These are phyloP conservation scores for Anisodus acutangulus DNA, from an alignment of 257 asterid species.

Conservation along the genomic window DNA sequence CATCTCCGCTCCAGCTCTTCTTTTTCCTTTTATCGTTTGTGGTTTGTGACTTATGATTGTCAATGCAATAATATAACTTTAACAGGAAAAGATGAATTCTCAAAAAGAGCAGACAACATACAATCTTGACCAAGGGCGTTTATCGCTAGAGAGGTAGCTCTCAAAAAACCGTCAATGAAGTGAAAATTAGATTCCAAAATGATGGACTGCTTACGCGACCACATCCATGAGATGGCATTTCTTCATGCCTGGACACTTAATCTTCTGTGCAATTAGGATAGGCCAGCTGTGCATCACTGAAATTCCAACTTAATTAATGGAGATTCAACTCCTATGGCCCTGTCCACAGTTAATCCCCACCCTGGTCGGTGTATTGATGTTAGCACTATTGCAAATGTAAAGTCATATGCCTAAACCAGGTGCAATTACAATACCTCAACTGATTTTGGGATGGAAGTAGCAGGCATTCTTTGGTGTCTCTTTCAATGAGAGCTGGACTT, in stretches of 20 bases:
- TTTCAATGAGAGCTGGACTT: slow-evolving; percentile 24
- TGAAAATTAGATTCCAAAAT: slow-evolving; percentile 8
- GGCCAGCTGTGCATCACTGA: slow-evolving; percentile 39
- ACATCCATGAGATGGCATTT: slow-evolving; percentile 23
- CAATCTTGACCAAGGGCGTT: slow-evolving; percentile 41
- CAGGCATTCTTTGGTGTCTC: slow-evolving; percentile 26
- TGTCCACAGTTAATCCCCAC: slow-evolving; percentile 35
- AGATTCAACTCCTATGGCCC: slow-evolving; percentile 41
- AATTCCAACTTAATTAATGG: slow-evolving; percentile 37
- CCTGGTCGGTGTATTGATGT: slow-evolving; percentile 22
- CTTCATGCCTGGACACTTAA: slow-evolving; percentile 38
- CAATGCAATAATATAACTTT: slow-evolving; percentile 21
- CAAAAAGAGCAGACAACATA: slow-evolving; percentile 41
- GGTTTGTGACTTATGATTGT: slow-evolving; percentile 2
- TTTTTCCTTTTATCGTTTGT: slow-evolving; percentile 17
- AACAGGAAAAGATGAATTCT: slow-evolving; percentile 49
- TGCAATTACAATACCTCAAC: slow-evolving; percentile 18
- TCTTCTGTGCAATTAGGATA: slow-evolving; percentile 48
- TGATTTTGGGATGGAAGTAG: slow-evolving; percentile 26
- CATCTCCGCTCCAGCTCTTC: slow-evolving; percentile 18
- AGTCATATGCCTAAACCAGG: slow-evolving; percentile 17
- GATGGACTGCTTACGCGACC: neutral
- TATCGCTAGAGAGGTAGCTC: slow-evolving; percentile 39
- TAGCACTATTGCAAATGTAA: slow-evolving; percentile 26
- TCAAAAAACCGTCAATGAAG: slow-evolving; percentile 54